Evolutionary conservation across 257 asterid species (phyloP), one percentile per base, ranked within the genome.

Genomic region (Ligustrum vulgare): DNA sequence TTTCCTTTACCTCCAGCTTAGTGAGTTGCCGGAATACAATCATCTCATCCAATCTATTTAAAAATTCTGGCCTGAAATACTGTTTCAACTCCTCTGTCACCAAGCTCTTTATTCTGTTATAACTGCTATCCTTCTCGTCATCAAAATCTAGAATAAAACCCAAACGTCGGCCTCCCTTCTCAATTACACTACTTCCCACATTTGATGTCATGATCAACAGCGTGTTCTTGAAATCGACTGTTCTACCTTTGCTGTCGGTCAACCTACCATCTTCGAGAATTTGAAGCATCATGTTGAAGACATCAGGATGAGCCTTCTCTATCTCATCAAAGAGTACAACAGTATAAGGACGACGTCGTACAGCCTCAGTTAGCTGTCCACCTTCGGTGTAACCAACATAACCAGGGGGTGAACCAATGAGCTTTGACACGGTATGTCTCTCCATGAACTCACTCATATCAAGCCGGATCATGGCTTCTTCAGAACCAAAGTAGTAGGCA

Each of bases 391-490:
- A 89, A 49, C 97, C 98, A 31, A 88, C 85, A 25, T 93, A 93
- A 43, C 98, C 98, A 0, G 98, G 98, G 6, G 98, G 97, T 0
- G 98, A 93, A 0, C 98, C 97, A 1, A 88, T 86, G 22, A 93
- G 93, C 77, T 88, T 91, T 0, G 98, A 87, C 15, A 91, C 98
- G 0, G 97, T 87, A 86, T 93, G 98, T 49, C 93, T 82, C 81
- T 88, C 97, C 97, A 90, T 93, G 90, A 88, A 93, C 79, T 93
- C 98, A 68, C 97, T 91, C 98, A 93, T 93, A 43, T 93, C 98
- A 1, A 93, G 88, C 56, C 98, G 87, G 77, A 91, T 86, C 93
- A 91, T 90, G 75, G 97, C 89, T 37, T 91, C 97, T 77, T 89
- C 92, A 0, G 93, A 93, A 45, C 98, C 97, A 33, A 90, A 91